Conservation (phyloP, 192 early-diverging fungal species). For the Endogone sp. region DNA sequence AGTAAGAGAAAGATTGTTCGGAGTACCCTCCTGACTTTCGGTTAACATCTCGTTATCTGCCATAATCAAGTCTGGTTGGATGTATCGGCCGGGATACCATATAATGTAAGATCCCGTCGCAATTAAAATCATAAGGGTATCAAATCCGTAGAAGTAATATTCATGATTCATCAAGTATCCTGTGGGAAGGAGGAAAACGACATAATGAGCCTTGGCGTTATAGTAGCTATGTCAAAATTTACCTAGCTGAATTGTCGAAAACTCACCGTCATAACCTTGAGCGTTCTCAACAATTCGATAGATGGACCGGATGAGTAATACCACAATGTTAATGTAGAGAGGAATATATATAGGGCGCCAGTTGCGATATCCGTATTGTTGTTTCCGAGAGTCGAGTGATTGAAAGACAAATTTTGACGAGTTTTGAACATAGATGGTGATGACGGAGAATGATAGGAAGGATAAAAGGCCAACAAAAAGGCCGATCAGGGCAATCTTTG, state of each 20-base stretch:
- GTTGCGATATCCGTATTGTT: slow-evolving; percentile 14
- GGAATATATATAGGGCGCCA: slow-evolving; percentile 24
- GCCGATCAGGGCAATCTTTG: slow-evolving; percentile 35
- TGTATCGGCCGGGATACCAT: slow-evolving; percentile 5
- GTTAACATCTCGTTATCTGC: no score
- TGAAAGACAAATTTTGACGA: no score
- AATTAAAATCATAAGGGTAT: slow-evolving; percentile 38
- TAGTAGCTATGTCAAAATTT: no score
- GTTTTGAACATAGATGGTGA: slow-evolving; percentile 23
- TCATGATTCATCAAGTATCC: slow-evolving; percentile 38
- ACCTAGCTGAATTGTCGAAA: no score
- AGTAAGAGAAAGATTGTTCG: no score
- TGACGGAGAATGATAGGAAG: slow-evolving; percentile 35
- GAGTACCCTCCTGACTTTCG: no score
- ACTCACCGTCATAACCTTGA: no score
- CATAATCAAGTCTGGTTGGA: slow-evolving; percentile 7
- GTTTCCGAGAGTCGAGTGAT: slow-evolving; percentile 6
- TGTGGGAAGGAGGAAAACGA: no score
- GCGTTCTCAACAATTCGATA: slow-evolving; percentile 46
- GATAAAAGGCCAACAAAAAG: slow-evolving; percentile 34
- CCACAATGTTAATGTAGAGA: slow-evolving; percentile 27
- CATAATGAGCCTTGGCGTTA: no score
- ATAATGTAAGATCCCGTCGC: slow-evolving; percentile 36
- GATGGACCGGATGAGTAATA: slow-evolving; percentile 36
- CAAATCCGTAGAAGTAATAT: slow-evolving; percentile 47